phyloP scores from a whole-genome alignment of 2,329 filamentous ascomycete species.

The Neofusicoccum sp. region DNA sequence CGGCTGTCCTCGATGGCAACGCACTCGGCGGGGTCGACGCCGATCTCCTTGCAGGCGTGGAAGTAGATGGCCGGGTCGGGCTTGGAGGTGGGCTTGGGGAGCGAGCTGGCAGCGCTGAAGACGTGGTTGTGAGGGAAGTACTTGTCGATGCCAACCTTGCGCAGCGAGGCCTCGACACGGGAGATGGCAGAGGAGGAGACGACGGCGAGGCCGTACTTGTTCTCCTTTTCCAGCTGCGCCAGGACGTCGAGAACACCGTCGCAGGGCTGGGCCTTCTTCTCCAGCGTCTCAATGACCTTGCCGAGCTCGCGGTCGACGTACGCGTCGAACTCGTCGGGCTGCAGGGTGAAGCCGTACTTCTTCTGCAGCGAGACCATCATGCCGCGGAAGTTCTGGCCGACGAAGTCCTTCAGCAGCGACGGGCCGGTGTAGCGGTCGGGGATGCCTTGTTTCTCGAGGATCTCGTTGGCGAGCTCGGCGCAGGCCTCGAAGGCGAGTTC shows the following conservation, averaged over 20 bases:
- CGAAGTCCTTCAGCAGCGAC: slow-evolving; percentile 78
- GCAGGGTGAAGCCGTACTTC: slow-evolving; percentile 71
- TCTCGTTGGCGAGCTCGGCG: slow-evolving; percentile 83
- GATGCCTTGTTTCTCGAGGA: slow-evolving; percentile 67
- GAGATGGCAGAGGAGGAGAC: slow-evolving; percentile 78
- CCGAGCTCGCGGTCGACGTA: slow-evolving; percentile 79
- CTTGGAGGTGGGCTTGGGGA: slow-evolving; percentile 80
- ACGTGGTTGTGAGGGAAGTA: slow-evolving; percentile 75
- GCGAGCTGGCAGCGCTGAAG: slow-evolving; percentile 78
- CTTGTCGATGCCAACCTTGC: slow-evolving; percentile 75
- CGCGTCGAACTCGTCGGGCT: slow-evolving; percentile 64
- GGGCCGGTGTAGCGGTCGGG: slow-evolving; percentile 72
- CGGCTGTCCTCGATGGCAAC: slow-evolving; percentile 87
- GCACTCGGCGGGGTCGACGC: slow-evolving; percentile 67
- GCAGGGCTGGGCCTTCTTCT: slow-evolving; percentile 66
- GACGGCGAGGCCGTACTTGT: slow-evolving; percentile 72
- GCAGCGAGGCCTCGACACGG: slow-evolving; percentile 72
- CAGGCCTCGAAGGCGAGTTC: slow-evolving; percentile 88
- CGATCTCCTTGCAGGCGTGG: slow-evolving; percentile 70
- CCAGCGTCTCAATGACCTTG: slow-evolving; percentile 77
- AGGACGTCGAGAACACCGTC: slow-evolving; percentile 66
- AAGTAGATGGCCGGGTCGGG: slow-evolving; percentile 88
- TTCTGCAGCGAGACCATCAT: slow-evolving; percentile 78
- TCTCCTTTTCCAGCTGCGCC: slow-evolving; percentile 58
- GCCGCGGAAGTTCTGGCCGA: slow-evolving; percentile 91